phyloP scores from a whole-genome alignment of 768 basidiomycete species.

The Pleurotus salmoneostramineus region DNA sequence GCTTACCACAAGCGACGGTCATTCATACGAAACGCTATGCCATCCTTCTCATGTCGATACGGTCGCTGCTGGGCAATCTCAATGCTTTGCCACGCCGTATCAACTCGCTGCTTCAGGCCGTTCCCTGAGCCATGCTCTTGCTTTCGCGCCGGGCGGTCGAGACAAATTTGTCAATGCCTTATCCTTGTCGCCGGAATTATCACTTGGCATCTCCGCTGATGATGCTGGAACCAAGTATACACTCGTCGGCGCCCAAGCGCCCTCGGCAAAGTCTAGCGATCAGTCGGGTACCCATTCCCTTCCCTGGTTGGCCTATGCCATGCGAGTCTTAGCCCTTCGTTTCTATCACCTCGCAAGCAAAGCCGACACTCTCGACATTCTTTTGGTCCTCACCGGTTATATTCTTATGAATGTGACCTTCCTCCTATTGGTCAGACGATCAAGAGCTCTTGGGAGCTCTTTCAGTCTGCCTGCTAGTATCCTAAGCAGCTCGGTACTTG shows the following conservation, averaged over 20 bases:
- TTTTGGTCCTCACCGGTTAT: conserved; percentile 91
- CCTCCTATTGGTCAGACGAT: conserved; percentile 84
- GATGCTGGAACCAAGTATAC: conserved; percentile 44
- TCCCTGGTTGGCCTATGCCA: conserved; percentile 84
- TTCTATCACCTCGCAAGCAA: conserved; percentile 85
- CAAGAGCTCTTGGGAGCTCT: conserved; percentile 77
- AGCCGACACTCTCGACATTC: conserved; percentile 62
- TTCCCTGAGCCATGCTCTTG: conserved; percentile 43
- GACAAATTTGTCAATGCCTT: conserved; percentile 46
- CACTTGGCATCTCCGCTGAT: conserved; percentile 27
- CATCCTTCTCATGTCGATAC: conserved; percentile 27
- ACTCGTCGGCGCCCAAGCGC: conserved; percentile 40
- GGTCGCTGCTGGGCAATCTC: conserved; percentile 9
- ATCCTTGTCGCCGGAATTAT: neutral
- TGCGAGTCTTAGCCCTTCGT: conserved; percentile 64
- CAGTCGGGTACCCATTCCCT: conserved; percentile 33
- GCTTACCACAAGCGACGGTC: conserved; percentile 36
- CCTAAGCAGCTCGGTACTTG: conserved; percentile 74
- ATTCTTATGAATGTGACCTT: conserved; percentile 95
- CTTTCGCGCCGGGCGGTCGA: conserved; percentile 44
- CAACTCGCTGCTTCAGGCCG: conserved; percentile 26
- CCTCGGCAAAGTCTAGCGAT: conserved; percentile 69
- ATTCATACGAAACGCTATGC: conserved; percentile 47
- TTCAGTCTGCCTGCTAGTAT: conserved; percentile 65
- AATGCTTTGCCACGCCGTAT: conserved; percentile 22